Evolutionary conservation across 1,284 basidiomycete species (phyloP), one percentile per base, ranked within the genome.

Genomic region (Xerocomus tenax): DNA sequence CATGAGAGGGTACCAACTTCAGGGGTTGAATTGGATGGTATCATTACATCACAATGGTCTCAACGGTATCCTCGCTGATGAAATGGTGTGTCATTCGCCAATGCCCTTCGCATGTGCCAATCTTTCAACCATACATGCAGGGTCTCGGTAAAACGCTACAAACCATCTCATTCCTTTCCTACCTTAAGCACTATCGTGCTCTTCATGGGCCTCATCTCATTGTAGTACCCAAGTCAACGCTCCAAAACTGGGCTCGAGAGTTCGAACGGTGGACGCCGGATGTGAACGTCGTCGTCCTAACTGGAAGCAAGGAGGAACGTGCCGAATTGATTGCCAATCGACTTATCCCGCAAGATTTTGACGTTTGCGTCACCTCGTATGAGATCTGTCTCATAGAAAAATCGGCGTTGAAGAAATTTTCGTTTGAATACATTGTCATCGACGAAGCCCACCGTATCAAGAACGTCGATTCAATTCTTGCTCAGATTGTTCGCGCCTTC

Each of bases 401-500:
- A 71, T 78, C 81, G 23, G 79, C 87, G 0, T 77, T 98, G 58
- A 93, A 91, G 71, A 96, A 95, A 69, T 91, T 98, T 63, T 88
- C 87, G 0, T 98, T 97, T 76, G 91, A 96, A 71, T 98, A 98
- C 71, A 98, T 98, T 68, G 79, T 92, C 59, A 98, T 99, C 63
- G 95, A 99, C 71, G 96, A 99, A 71, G 96, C 95, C 0, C 96
- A 98, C 65, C 87, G 95, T 34, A 98, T 99, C 80, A 98, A 98
- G 76, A 98, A 98, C 62, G 93, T 95, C 61, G 92, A 98, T 66
- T 97, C 92, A 26, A 87, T 98, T 61, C 79, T 99, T 10, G 87
- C 87, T 15, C 92, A 98, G 70, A 97, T 98, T 61, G 93, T 98
- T 47, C 83, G 95, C 54, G 76, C 87, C 3, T 98, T 98, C 71